Evolutionary conservation across 768 basidiomycete genomes (phyloP).

Genomic region (Kockovaella imperatae): DNA sequence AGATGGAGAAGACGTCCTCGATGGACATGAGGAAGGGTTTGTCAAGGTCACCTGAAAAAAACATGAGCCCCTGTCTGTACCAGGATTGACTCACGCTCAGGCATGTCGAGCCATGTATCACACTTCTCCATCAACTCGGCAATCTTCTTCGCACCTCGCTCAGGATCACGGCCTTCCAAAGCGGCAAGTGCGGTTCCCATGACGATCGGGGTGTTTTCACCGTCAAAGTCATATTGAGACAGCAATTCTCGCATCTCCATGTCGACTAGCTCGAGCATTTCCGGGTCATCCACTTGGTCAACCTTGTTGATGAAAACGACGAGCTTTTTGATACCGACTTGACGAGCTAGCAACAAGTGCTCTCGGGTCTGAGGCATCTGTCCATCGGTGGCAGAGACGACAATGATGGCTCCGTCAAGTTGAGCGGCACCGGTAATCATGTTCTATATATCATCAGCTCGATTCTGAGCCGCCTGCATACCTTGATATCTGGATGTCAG

Average conservation of each 20-base stretch:
- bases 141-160: conserved; percentile 73
- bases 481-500: conserved; percentile 33
- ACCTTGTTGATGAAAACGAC: conserved; percentile 99
- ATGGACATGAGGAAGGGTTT: conserved; percentile 95
- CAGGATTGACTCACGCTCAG: conserved; percentile 59
- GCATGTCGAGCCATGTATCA: conserved; percentile 90
- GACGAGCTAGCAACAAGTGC: conserved; percentile 92
- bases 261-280: conserved; percentile 98
- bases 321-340: conserved; percentile 93
- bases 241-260: conserved; percentile 99
- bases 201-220: conserved; percentile 94
- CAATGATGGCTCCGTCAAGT: conserved; percentile 62
- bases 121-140: conserved; percentile 73
- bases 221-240: conserved; percentile 85
- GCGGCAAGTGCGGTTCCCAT: conserved; percentile 96
- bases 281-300: conserved; percentile 88
- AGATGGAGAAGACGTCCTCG: conserved; percentile 95
- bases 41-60: conserved; percentile 88
- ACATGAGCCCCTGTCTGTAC: not conserved
- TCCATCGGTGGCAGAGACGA: conserved; percentile 96
- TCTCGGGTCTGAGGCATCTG: conserved; percentile 99
- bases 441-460: conserved; percentile 55
- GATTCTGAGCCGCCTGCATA: conserved; percentile 1
- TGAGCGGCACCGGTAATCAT: conserved; percentile 99
- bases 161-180: conserved; percentile 72